These are phyloP conservation scores for Colletotrichum sp. DNA, from an alignment of 2,329 filamentous ascomycete genomes.

Conservation along the genomic window DNA sequence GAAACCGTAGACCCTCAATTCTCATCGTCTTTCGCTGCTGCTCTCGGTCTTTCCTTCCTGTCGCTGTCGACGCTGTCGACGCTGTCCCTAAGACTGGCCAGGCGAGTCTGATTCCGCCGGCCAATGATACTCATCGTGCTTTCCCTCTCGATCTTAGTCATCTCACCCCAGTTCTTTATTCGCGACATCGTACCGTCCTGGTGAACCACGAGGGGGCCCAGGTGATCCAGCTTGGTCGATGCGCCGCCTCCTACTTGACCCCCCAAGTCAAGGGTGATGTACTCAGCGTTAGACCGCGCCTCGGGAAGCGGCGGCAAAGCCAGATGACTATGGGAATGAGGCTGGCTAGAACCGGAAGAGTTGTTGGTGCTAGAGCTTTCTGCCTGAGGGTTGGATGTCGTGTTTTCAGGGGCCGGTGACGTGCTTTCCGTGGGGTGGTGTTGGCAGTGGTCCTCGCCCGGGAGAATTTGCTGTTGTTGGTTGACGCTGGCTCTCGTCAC, in stretches of 20 bases:
- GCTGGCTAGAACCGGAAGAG: slow-evolving; percentile 13
- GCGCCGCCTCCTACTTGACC: slow-evolving; percentile 26
- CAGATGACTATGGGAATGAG: not conserved
- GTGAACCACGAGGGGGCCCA: slow-evolving; percentile 79
- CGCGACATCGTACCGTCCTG: slow-evolving; percentile 73
- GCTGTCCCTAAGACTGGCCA: slow-evolving; percentile 51
- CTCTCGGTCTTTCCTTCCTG: slow-evolving; percentile 15
- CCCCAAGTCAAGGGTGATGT: slow-evolving; percentile 37
- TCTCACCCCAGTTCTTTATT: slow-evolving; percentile 75
- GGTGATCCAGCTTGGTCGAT: slow-evolving; percentile 65
- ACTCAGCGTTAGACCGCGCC: not conserved
- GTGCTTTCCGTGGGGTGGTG: slow-evolving; percentile 22
- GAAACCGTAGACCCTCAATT: not conserved
- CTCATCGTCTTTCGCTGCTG: not conserved
- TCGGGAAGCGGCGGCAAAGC: slow-evolving; percentile 22
- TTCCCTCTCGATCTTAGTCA: slow-evolving; percentile 71
- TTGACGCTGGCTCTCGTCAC: not conserved
- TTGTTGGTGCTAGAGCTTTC: not conserved
- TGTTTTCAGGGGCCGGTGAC: slow-evolving; percentile 18
- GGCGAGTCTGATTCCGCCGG: slow-evolving; percentile 69
- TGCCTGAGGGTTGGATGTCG: slow-evolving; percentile 9
- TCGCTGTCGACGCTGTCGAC: slow-evolving; percentile 37
- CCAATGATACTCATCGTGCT: slow-evolving; percentile 72
- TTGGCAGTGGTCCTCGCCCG: not conserved
- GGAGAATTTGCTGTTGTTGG: not conserved